Evolutionary conservation across 495 filamentous ascomycete species (phyloP).

Genomic region (Monascus purpureus): DNA sequence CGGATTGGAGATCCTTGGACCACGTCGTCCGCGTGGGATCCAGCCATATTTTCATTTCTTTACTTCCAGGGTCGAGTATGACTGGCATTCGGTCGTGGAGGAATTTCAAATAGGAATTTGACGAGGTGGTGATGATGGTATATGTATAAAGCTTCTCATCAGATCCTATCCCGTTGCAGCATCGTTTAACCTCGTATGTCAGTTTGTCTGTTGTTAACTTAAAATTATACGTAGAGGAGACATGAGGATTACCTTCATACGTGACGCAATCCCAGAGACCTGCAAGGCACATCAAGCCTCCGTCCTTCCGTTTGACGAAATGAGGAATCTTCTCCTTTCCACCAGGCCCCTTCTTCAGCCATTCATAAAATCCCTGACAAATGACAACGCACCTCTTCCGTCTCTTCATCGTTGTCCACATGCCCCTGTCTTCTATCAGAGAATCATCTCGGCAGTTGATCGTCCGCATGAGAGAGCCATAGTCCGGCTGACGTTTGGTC

Average conservation of each 20-base stretch:
- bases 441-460: conserved; percentile 96
- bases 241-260: conserved; percentile 47
- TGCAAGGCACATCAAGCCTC: conserved; percentile 73
- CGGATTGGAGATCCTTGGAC: conserved; percentile 60
- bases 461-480: conserved; percentile 61
- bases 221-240: not conserved
- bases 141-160: conserved; percentile 69
- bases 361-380: conserved; percentile 92
- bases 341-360: conserved; percentile 64
- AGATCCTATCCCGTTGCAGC: conserved; percentile 19
- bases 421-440: conserved; percentile 55
- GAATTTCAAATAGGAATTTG: conserved; percentile 65
- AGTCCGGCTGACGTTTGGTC: conserved; percentile 71
- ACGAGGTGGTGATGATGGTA: conserved; percentile 80
- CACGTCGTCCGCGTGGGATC: conserved; percentile 58
- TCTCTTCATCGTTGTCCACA: conserved; percentile 87
- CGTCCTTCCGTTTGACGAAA: conserved; percentile 68
- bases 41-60: conserved; percentile 63
- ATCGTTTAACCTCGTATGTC: no score
- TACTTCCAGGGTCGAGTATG: conserved; percentile 64
- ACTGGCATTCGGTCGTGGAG: conserved; percentile 94
- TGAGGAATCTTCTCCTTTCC: conserved; percentile 72
- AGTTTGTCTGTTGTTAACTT: no score
- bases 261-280: conserved; percentile 83
- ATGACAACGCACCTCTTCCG: conserved; percentile 76